Conservation (phyloP, 2,329 filamentous ascomycete genomes). For the Alternaria gansuensis region DNA sequence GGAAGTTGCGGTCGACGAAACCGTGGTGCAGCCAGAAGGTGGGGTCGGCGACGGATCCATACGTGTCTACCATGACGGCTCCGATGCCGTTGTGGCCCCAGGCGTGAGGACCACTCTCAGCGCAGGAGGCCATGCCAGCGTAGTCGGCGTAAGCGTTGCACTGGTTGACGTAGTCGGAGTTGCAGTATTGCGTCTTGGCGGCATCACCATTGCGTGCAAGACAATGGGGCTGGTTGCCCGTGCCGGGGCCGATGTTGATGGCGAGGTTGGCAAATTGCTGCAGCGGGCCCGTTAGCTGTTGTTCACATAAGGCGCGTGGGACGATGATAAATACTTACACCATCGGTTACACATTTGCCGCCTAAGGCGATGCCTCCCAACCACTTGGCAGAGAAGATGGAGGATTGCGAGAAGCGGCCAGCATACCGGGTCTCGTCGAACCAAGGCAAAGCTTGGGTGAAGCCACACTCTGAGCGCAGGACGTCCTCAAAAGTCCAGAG, state of each 20-base stretch:
- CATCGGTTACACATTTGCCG: conserved; percentile 44
- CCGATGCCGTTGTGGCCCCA: conserved; percentile 51
- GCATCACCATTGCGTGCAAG: conserved; percentile 43
- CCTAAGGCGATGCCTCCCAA: conserved; percentile 39
- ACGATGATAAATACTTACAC: conserved; percentile 37
- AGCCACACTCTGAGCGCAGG: conserved; percentile 56
- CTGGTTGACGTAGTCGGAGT: conserved; percentile 39
- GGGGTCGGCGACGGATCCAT: conserved; percentile 48
- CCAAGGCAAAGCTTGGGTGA: conserved; percentile 52
- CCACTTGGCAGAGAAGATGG: conserved; percentile 44
- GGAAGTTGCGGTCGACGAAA: conserved; percentile 61
- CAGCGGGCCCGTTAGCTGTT: conserved; percentile 13
- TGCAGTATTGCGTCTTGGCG: conserved; percentile 40
- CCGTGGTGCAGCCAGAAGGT: conserved; percentile 62
- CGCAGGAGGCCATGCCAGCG: conserved; percentile 42
- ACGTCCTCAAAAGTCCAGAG: conserved; percentile 55
- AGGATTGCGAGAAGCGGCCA: conserved; percentile 40
- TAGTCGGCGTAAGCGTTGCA: conserved; percentile 40
- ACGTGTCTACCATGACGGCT: conserved; percentile 47
- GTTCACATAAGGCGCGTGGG: not conserved
- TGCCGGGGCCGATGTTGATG: conserved; percentile 45
- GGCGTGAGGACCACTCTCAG: conserved; percentile 45
- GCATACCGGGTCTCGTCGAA: conserved; percentile 50
- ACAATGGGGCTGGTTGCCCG: conserved; percentile 42
- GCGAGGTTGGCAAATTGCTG: conserved; percentile 47